These are phyloP conservation scores for Ramicandelaber brevisporus DNA, from an alignment of 192 early-diverging fungal species.

Conservation along the genomic window DNA sequence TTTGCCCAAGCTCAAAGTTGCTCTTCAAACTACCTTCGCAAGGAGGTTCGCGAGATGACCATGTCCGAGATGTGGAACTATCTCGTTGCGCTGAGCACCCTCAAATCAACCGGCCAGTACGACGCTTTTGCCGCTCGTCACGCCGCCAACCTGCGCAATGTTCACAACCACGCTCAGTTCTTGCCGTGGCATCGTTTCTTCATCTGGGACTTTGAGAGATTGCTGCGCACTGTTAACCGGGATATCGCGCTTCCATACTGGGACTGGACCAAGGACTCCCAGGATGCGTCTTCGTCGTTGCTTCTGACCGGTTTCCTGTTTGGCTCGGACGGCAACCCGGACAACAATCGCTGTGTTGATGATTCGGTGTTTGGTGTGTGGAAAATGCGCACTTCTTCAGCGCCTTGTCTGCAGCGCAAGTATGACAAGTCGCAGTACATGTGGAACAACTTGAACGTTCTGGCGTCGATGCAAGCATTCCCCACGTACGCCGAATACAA, in stretches of 20 bases:
- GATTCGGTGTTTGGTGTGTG: slow-evolving; percentile 7
- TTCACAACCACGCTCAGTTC: slow-evolving; percentile 16
- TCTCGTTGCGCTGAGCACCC: slow-evolving; percentile 5
- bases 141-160: slow-evolving; percentile 3
- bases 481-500: slow-evolving; percentile 10
- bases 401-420: slow-evolving; percentile 10
- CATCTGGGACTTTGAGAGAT: slow-evolving; percentile 19
- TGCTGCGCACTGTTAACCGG: slow-evolving; percentile 16
- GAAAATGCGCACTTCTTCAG: slow-evolving; percentile 4
- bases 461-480: slow-evolving; percentile 5
- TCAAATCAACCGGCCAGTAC: slow-evolving; percentile 11
- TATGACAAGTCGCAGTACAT: slow-evolving; percentile 11
- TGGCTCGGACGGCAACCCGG: slow-evolving; percentile 13
- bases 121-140: slow-evolving; percentile 17
- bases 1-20: no score
- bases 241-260: slow-evolving; percentile 15
- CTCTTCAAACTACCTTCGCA: no score
- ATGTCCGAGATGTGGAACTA: slow-evolving; percentile 13
- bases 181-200: slow-evolving; percentile 22
- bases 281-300: slow-evolving; percentile 9
- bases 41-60: slow-evolving; percentile 14
- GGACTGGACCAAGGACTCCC: slow-evolving; percentile 16
- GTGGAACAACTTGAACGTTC: slow-evolving; percentile 11
- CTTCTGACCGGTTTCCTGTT: slow-evolving; percentile 8
- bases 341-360: slow-evolving; percentile 6